phyloP scores from a whole-genome alignment of 768 basidiomycete species.

The Leccinum imitatum region DNA sequence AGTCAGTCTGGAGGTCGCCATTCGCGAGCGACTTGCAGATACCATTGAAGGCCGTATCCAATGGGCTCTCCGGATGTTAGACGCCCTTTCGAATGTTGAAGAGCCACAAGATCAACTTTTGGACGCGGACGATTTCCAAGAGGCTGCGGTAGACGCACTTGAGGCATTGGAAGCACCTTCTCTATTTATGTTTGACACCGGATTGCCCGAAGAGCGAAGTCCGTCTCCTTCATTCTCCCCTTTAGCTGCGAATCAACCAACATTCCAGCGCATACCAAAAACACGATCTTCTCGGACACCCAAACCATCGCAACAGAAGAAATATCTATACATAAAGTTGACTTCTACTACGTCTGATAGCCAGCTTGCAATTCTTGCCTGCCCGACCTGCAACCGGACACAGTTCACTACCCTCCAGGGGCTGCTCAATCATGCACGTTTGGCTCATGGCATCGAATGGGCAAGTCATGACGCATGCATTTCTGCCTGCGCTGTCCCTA shows the following conservation, averaged over 20 bases:
- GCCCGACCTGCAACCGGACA: slow-evolving; percentile 43
- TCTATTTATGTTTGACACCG: slow-evolving; percentile 35
- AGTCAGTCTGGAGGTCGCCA: slow-evolving; percentile 42
- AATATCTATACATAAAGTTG: slow-evolving; percentile 42
- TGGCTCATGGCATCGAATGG: slow-evolving; percentile 48
- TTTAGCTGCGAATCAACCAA: slow-evolving; percentile 11
- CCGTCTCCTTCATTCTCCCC: slow-evolving; percentile 26
- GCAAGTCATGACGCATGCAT: slow-evolving; percentile 54
- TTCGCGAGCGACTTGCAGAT: slow-evolving; percentile 41
- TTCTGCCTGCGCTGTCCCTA: slow-evolving; percentile 40
- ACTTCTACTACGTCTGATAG: slow-evolving; percentile 28
- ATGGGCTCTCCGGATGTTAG: slow-evolving; percentile 44
- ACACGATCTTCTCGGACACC: slow-evolving; percentile 29
- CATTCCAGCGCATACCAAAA: slow-evolving; percentile 22
- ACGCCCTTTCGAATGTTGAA: slow-evolving; percentile 29
- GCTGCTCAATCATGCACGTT: slow-evolving; percentile 50
- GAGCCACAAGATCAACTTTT: slow-evolving; percentile 14
- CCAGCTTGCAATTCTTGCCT: slow-evolving; percentile 37
- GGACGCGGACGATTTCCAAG: slow-evolving; percentile 36
- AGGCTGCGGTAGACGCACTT: slow-evolving; percentile 43
- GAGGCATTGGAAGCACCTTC: slow-evolving; percentile 41
- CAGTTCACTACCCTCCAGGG: slow-evolving; percentile 54
- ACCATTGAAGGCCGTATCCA: slow-evolving; percentile 45
- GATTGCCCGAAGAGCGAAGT: slow-evolving; percentile 21
- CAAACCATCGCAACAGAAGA: slow-evolving; percentile 32